A percentile compares a stretch with the other conserved stretches of the same genome.
These are phyloP conservation scores for Chaetomium tenue DNA, from an alignment of 495 filamentous ascomycete genomes.

Conservation along the genomic window DNA sequence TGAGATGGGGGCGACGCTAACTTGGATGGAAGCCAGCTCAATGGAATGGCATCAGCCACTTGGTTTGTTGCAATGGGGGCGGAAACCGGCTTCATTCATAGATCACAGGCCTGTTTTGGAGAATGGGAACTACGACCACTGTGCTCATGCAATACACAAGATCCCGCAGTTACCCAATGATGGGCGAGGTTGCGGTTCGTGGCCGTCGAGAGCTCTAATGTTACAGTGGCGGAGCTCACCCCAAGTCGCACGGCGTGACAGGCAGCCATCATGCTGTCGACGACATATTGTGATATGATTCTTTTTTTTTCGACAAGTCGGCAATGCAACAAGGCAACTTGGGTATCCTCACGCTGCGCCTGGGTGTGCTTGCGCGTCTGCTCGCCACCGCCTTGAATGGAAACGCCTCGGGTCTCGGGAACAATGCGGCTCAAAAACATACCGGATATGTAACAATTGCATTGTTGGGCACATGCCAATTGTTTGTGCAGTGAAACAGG, in stretches of 20 bases:
- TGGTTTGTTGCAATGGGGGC: too few species aligned
- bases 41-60: too few species aligned
- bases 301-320: not conserved
- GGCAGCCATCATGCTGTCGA: not conserved
- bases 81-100: not conserved
- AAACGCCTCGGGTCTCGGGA: not conserved
- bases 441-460: not conserved
- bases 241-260: not conserved
- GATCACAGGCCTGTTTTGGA: not conserved
- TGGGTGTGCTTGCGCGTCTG: not conserved
- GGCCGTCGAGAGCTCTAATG: not conserved
- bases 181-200: not conserved
- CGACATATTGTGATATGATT: not conserved
- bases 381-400: not conserved
- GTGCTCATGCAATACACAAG: conserved; percentile 1
- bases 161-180: not conserved
- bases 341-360: not conserved
- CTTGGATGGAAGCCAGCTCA: too few species aligned
- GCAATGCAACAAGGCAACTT: not conserved
- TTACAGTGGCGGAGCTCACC: not conserved
- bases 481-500: not conserved
- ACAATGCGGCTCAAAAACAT: not conserved
- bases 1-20: too few species aligned
- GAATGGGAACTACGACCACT: not conserved
- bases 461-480: conserved; percentile 1